phyloP scores from a whole-genome alignment of 208 protist genomes.

The Acanthamoeba divionensis region DNA sequence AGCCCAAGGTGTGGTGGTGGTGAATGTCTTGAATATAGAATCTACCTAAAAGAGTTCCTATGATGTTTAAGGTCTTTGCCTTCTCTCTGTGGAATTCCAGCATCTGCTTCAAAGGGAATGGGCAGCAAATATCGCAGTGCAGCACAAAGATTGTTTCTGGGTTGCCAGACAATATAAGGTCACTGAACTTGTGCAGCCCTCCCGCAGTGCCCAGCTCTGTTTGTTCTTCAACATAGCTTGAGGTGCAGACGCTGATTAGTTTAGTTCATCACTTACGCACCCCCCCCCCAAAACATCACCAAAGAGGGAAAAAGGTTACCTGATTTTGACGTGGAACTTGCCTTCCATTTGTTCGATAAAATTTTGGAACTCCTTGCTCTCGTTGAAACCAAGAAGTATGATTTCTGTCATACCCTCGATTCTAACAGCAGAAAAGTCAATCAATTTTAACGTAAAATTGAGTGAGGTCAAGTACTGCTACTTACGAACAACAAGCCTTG shows the following conservation, averaged over 20 bases:
- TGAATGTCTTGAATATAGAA: too few relatives aligned
- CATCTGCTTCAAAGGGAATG: conserved; percentile 66
- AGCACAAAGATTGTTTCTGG: conserved; percentile 69
- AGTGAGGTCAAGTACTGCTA: too few relatives aligned
- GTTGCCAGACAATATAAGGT: conserved; percentile 51
- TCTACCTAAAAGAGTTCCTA: conserved; percentile 60
- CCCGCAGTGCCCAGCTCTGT: conserved; percentile 67
- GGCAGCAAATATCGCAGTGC: conserved; percentile 70
- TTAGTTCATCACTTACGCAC: neutral
- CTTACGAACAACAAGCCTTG: conserved; percentile 44
- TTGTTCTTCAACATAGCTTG: conserved; percentile 66
- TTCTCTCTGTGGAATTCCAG: conserved; percentile 62
- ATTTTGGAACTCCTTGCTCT: conserved; percentile 54
- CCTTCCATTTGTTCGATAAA: conserved; percentile 62
- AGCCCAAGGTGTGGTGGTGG: too few relatives aligned
- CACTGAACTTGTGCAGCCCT: conserved; percentile 62
- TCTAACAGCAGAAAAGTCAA: neutral
- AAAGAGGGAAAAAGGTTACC: neutral
- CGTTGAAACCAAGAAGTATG: conserved; percentile 69
- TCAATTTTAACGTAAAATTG: neutral
- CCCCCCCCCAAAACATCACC: neutral
- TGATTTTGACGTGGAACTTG: conserved; percentile 61
- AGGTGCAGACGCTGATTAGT: neutral
- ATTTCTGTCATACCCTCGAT: conserved; percentile 62
- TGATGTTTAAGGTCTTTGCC: neutral